Evolutionary conservation across 257 asterid genomes (phyloP).

Genomic region (Eucommia ulmoides): DNA sequence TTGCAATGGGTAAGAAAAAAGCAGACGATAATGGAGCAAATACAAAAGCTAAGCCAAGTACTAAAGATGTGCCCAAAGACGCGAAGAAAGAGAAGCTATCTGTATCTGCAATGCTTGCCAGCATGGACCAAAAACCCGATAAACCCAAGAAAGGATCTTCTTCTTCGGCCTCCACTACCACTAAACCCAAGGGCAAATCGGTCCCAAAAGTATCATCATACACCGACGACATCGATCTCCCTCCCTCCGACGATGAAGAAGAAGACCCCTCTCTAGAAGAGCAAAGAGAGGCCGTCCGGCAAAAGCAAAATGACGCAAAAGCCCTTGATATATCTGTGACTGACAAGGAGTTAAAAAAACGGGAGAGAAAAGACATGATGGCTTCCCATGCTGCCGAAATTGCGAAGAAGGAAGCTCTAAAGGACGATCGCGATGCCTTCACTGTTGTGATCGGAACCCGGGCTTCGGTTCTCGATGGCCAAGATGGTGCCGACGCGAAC

Average conservation of each 20-base stretch:
- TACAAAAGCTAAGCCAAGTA: slow-evolving; percentile 40
- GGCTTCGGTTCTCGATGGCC: slow-evolving; percentile 1
- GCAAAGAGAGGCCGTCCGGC: background rate
- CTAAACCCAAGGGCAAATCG: slow-evolving; percentile 11
- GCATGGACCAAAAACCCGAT: slow-evolving; percentile 8
- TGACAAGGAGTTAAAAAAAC: background rate
- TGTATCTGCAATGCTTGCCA: slow-evolving; percentile 8
- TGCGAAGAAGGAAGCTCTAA: slow-evolving; percentile 15
- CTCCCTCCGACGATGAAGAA: slow-evolving; percentile 16
- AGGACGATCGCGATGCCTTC: slow-evolving; percentile 16
- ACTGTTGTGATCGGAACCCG: slow-evolving; percentile 1
- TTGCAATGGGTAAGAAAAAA: slow-evolving; percentile 65
- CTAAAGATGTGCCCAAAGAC: slow-evolving; percentile 23
- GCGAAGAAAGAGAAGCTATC: slow-evolving; percentile 11
- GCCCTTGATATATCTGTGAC: background rate
- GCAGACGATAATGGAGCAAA: slow-evolving; percentile 34
- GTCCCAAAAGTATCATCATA: slow-evolving; percentile 4
- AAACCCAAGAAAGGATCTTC: slow-evolving; percentile 8
- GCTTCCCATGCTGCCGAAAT: slow-evolving; percentile 11
- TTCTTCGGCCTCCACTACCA: slow-evolving; percentile 3
- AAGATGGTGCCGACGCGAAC: slow-evolving; percentile 5
- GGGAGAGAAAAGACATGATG: slow-evolving; percentile 9
- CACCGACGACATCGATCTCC: slow-evolving; percentile 15
- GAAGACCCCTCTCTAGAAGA: background rate
- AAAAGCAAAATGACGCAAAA: background rate